A percentile compares a stretch with the other conserved stretches of the same genome.
These are phyloP conservation scores for Dictyostelium brefeldianum DNA, from an alignment of 78 protist genomes.

Conservation along the genomic window DNA sequence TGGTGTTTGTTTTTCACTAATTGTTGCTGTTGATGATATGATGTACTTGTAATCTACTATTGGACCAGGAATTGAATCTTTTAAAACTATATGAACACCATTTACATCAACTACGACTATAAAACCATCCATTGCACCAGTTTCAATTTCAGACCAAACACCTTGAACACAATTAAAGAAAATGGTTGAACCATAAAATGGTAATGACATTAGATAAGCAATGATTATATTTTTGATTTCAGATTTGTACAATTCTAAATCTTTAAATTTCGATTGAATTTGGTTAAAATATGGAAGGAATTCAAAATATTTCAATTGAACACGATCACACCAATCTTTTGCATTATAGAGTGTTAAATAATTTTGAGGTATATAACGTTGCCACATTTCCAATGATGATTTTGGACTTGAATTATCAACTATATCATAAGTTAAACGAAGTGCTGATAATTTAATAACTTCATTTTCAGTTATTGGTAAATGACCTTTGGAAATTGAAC, in stretches of 20 bases:
- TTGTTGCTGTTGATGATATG: background rate
- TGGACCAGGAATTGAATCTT: constrained; percentile 24
- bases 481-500: constrained; percentile 23
- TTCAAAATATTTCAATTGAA: constrained; percentile 19
- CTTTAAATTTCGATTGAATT: background rate
- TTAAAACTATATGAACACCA: constrained; percentile 67
- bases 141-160: constrained; percentile 63
- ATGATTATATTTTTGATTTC: constrained; percentile 27
- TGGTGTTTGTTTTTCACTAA: background rate
- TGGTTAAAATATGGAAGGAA: background rate
- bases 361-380: constrained; percentile 68
- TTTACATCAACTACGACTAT: constrained; percentile 30
- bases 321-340: constrained; percentile 47
- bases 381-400: constrained; percentile 50
- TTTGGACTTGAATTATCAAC: background rate
- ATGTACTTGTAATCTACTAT: background rate
- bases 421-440: constrained; percentile 38
- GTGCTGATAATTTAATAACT: constrained; percentile 28
- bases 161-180: constrained; percentile 46
- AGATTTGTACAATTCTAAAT: background rate
- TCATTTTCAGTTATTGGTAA: constrained; percentile 23
- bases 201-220: constrained; percentile 33
- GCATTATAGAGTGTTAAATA: background rate
- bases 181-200: constrained; percentile 49
- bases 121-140: constrained; percentile 76